These are phyloP conservation scores for Ceratocystis alfenasii DNA, from an alignment of 2,329 filamentous ascomycete species.

Conservation along the genomic window DNA sequence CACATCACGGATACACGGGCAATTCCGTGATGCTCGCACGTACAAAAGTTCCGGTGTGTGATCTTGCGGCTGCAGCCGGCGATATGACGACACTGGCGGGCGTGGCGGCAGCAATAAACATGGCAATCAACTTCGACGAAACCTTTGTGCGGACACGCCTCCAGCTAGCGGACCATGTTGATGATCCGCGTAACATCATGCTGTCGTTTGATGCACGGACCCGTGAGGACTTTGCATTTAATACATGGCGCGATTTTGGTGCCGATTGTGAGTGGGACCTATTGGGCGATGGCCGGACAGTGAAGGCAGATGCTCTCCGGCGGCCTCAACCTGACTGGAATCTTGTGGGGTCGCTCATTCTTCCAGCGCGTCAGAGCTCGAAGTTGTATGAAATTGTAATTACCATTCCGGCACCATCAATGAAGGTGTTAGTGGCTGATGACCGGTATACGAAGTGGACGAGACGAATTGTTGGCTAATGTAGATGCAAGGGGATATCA, in stretches of 20 bases:
- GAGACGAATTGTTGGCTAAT: slow-evolving; percentile 23
- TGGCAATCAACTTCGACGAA: slow-evolving; percentile 30
- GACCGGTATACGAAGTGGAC: slow-evolving; percentile 27
- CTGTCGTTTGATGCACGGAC: slow-evolving; percentile 34
- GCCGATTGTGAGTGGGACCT: slow-evolving; percentile 32
- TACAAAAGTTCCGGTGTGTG: slow-evolving; percentile 26
- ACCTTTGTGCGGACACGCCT: slow-evolving; percentile 32
- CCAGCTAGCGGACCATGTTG: slow-evolving; percentile 30
- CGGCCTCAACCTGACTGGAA: slow-evolving; percentile 28
- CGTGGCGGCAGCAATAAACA: slow-evolving; percentile 28
- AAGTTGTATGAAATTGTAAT: slow-evolving; percentile 28
- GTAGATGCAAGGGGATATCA: neutral
- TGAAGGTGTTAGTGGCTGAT: slow-evolving; percentile 27
- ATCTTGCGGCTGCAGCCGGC: slow-evolving; percentile 25
- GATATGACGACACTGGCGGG: slow-evolving; percentile 26
- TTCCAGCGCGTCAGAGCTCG: slow-evolving; percentile 27
- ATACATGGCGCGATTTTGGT: slow-evolving; percentile 37
- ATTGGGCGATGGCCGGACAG: slow-evolving; percentile 23
- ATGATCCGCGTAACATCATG: slow-evolving; percentile 33
- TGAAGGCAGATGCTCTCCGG: slow-evolving; percentile 28
- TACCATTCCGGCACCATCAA: slow-evolving; percentile 28
- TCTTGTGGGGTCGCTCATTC: slow-evolving; percentile 28
- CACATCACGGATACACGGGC: slow-evolving; percentile 31
- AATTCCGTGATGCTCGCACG: slow-evolving; percentile 34
- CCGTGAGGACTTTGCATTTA: slow-evolving; percentile 33